Evolutionary conservation across 192 early-diverging fungal genomes (phyloP).

Genomic region (Backusella macrospora): DNA sequence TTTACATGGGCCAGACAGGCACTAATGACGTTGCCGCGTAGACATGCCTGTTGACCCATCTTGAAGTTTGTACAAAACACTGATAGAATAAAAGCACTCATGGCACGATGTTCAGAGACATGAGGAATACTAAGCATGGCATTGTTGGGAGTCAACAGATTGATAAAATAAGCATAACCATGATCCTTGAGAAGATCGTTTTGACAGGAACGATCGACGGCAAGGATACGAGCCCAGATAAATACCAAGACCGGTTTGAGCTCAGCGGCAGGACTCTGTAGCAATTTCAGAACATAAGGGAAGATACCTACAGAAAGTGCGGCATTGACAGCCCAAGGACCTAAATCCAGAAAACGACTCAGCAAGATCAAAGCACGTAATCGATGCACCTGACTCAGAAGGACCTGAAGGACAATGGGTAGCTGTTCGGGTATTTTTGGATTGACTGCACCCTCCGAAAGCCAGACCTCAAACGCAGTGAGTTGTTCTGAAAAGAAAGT

Average conservation of each 20-base stretch:
- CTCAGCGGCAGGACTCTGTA: slow-evolving; percentile 90
- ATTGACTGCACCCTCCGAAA: slow-evolving; percentile 79
- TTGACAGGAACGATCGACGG: slow-evolving; percentile 88
- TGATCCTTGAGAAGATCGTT: slow-evolving; percentile 90
- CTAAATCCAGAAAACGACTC: slow-evolving; percentile 89
- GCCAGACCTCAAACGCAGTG: slow-evolving; percentile 97
- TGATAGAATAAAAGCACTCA: slow-evolving; percentile 92
- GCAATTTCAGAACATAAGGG: slow-evolving; percentile 94
- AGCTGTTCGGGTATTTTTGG: slow-evolving; percentile 87
- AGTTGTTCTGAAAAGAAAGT: slow-evolving; percentile 96
- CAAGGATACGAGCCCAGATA: slow-evolving; percentile 96
- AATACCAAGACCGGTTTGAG: slow-evolving; percentile 93
- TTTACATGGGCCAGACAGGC: slow-evolving; percentile 67
- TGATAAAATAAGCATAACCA: slow-evolving; percentile 92
- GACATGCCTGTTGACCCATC: slow-evolving; percentile 83
- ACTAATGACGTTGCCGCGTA: slow-evolving; percentile 67
- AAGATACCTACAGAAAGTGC: slow-evolving; percentile 95
- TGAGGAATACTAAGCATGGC: slow-evolving; percentile 67
- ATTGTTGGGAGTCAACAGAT: slow-evolving; percentile 78
- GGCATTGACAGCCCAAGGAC: slow-evolving; percentile 92
- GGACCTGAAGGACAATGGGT: slow-evolving; percentile 94
- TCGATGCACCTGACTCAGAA: slow-evolving; percentile 93
- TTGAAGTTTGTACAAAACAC: slow-evolving; percentile 89
- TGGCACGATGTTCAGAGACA: slow-evolving; percentile 88
- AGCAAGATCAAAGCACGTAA: slow-evolving; percentile 89